Evolutionary conservation across 164 flowering plant genomes (phyloP), one percentile per base, ranked within the genome.

Genomic region (Vitis riparia): DNA sequence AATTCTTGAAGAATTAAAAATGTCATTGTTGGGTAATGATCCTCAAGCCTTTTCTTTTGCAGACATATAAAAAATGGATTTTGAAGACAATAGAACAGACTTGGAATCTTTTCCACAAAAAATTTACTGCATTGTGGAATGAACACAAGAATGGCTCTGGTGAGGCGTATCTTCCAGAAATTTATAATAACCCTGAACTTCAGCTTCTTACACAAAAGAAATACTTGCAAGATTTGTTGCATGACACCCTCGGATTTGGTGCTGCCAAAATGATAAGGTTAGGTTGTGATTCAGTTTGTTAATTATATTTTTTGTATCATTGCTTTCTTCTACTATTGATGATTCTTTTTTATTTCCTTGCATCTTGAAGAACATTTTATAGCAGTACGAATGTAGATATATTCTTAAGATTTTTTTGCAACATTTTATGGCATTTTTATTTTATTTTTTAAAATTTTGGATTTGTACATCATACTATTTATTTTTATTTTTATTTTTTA

Each of bases 251-350:
- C 70, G 99, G 99, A 64, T 95, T 95, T 85, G 98, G 96, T 76
- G 86, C 97, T 71, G 97, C 98, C 58, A 93, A 95, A 82, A 95
- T 95, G 97, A 95, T 93, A 73, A 89, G 99, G 99, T 95, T 66
- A 78, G 77, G 52, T n/a, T 0, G 9, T 11, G 13, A 11, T 13
- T n/a, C 13, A 5, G 29, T 56, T 7, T 66, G 23, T 30, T 37
- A 11, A 3, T 32, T 53, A 32, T 32, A 32, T 32, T 32, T 32
- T 32, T 32, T 32, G 44, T 4, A 32, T 32, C 44, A 32, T 32
- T 32, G 44, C 7, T 32, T 32, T 32, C 44, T 32, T 32, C 44
- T 32, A 32, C 44, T 3, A 6, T 32, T 32, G 44, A 32, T 32
- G 7, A 0, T 32, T 32, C 44, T 32, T 32, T 32, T 32, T 5